These are phyloP conservation scores for Heracleum sosnowskyi DNA, from an alignment of 129 eudicot genomes.

Conservation along the genomic window DNA sequence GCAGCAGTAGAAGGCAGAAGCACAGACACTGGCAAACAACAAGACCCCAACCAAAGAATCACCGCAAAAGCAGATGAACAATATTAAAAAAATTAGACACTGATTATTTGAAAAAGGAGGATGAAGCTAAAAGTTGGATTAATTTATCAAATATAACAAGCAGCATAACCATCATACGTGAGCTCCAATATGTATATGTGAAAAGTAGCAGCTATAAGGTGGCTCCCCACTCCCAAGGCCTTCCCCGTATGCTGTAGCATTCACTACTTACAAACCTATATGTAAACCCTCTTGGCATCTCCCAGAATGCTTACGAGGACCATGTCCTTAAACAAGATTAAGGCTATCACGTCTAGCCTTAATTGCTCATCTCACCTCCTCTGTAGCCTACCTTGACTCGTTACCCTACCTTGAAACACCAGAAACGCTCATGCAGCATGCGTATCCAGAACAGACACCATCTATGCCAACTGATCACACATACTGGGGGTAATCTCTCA, in stretches of 20 bases:
- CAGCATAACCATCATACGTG: neutral
- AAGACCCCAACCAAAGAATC: neutral
- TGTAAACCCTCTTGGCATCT: neutral
- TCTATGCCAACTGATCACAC: too few relatives aligned
- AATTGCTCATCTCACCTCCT: too few relatives aligned
- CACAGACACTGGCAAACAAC: neutral
- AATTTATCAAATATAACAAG: neutral
- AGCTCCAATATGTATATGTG: neutral
- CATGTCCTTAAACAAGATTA: too few relatives aligned
- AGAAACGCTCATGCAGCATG: too few relatives aligned
- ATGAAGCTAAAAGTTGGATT: neutral
- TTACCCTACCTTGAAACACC: too few relatives aligned
- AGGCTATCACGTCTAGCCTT: too few relatives aligned
- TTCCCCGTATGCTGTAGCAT: neutral
- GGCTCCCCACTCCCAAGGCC: neutral
- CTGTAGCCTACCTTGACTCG: too few relatives aligned
- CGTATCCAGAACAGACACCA: too few relatives aligned
- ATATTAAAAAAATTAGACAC: neutral
- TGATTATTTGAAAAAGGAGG: neutral
- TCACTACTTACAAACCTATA: neutral
- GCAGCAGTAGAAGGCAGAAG: neutral
- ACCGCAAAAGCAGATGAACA: neutral
- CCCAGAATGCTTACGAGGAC: too few relatives aligned
- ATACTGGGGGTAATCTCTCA: too few relatives aligned
- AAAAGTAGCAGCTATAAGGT: neutral